These are phyloP conservation scores for Linum trigynum DNA, from an alignment of 345 rosid genomes.

Conservation along the genomic window DNA sequence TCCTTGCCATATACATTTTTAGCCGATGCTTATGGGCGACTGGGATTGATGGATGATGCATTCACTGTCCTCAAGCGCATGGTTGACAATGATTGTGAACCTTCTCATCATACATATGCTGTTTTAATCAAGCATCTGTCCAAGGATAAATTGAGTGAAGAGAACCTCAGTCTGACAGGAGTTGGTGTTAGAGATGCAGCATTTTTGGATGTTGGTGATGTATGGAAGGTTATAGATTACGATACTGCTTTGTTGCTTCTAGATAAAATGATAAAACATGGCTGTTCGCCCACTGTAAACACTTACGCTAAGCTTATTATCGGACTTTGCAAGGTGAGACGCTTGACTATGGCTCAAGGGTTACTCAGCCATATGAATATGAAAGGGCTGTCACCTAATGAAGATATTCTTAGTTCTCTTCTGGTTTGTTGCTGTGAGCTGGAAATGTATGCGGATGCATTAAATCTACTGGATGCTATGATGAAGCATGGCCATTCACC, in stretches of 20 bases:
- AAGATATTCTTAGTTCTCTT: slow-evolving; percentile 45
- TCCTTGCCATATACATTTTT: slow-evolving; percentile 49
- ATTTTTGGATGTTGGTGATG: slow-evolving; percentile 27
- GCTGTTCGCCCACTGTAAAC: slow-evolving; percentile 49
- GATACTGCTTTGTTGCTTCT: slow-evolving; percentile 46
- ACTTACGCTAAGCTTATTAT: slow-evolving; percentile 49
- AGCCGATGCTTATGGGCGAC: slow-evolving; percentile 51
- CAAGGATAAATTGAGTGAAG: slow-evolving; percentile 31
- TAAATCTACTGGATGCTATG: slow-evolving; percentile 46
- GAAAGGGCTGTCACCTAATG: slow-evolving; percentile 47
- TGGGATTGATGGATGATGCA: slow-evolving; percentile 44
- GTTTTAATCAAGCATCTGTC: slow-evolving; percentile 49
- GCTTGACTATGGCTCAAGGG: slow-evolving; percentile 38
- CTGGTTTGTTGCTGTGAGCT: slow-evolving; percentile 51
- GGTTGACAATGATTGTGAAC: slow-evolving; percentile 67
- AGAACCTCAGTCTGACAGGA: slow-evolving; percentile 19
- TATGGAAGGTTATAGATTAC: slow-evolving; percentile 54
- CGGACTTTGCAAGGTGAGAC: slow-evolving; percentile 56
- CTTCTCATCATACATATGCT: slow-evolving; percentile 59
- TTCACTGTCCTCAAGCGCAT: slow-evolving; percentile 73
- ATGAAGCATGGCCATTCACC: slow-evolving; percentile 51
- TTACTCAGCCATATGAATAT: slow-evolving; percentile 47
- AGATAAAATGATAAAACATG: slow-evolving; percentile 47
- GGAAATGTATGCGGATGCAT: slow-evolving; percentile 42
- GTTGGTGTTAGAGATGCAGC: slow-evolving; percentile 24